Evolutionary conservation across 1,284 basidiomycete genomes (phyloP).

Genomic region (Papiliotrema laurentii): DNA sequence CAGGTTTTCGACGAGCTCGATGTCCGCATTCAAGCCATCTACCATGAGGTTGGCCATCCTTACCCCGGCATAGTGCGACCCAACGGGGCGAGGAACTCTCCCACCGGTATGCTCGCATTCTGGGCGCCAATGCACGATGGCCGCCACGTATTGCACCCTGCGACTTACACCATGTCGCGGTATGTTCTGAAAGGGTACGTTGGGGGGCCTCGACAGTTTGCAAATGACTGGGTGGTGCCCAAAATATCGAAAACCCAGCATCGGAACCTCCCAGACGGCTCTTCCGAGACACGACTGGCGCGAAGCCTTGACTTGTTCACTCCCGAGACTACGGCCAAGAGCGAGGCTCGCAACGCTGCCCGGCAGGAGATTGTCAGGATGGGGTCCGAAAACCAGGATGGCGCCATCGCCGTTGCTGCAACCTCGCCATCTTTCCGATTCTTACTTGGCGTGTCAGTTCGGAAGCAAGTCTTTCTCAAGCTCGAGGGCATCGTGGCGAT

Average conservation of each 20-base stretch:
- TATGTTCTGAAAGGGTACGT: not conserved
- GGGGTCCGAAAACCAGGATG: not conserved
- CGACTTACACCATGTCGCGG: not conserved
- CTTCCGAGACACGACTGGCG: not conserved
- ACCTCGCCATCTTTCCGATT: not conserved
- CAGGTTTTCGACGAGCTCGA: no score
- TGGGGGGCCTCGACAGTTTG: not conserved
- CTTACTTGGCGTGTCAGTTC: not conserved
- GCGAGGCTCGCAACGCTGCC: not conserved
- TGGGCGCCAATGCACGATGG: not conserved
- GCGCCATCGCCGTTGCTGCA: not conserved
- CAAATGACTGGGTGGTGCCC: not conserved
- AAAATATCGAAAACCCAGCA: not conserved
- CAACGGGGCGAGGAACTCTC: not conserved
- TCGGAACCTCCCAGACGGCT: not conserved
- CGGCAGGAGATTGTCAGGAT: not conserved
- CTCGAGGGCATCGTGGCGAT: not conserved
- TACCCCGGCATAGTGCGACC: no score
- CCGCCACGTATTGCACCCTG: not conserved
- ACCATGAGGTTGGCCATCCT: no score
- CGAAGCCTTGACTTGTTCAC: not conserved
- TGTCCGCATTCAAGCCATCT: no score
- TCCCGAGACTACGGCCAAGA: not conserved
- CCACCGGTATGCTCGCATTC: not conserved
- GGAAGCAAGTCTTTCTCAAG: not conserved